Percentiles rank a stretch among this genome's conserved stretches.
Evolutionary conservation across 805 yeast genomes (phyloP).

Genomic region (Candida nemodendra): DNA sequence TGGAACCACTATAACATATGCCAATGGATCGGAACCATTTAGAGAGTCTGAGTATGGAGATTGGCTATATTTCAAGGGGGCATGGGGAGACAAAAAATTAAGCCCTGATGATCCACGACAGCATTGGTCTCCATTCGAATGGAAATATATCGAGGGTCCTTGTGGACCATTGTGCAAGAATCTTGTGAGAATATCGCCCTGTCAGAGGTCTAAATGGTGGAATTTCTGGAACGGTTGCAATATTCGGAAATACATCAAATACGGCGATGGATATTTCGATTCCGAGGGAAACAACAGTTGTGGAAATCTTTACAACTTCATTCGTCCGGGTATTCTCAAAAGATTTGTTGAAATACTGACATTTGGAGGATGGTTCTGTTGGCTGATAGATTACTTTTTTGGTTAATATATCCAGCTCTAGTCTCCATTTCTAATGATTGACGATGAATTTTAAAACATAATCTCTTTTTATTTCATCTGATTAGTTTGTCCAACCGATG

Average conservation of each 20-base stretch:
- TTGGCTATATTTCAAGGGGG: conserved; percentile 82
- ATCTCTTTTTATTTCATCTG: too few species aligned
- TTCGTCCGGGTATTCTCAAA: conserved; percentile 27
- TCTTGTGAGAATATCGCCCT: conserved; percentile 63
- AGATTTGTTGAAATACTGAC: conserved; percentile 36
- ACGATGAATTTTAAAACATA: too few species aligned
- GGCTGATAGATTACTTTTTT: conserved; percentile 38
- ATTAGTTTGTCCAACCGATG: too few species aligned
- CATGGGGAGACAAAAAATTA: conserved; percentile 87
- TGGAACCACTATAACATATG: conserved; percentile 50
- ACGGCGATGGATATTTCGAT: conserved; percentile 82
- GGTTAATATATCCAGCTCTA: conserved; percentile 29
- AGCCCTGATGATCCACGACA: conserved; percentile 73
- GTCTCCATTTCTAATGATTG: background rate
- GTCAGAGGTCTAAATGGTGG: conserved; percentile 93
- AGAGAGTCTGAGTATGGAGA: conserved; percentile 56
- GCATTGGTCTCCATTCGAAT: conserved; percentile 82
- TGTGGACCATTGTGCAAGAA: conserved; percentile 84
- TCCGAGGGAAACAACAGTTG: conserved; percentile 79
- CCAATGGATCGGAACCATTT: conserved; percentile 46
- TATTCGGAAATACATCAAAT: conserved; percentile 65
- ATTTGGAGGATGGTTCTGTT: conserved; percentile 47
- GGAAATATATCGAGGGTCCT: conserved; percentile 92
- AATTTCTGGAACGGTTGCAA: conserved; percentile 83
- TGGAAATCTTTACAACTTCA: conserved; percentile 42